phyloP scores from a whole-genome alignment of 768 basidiomycete species.

The Boletus tylopilopsis region DNA sequence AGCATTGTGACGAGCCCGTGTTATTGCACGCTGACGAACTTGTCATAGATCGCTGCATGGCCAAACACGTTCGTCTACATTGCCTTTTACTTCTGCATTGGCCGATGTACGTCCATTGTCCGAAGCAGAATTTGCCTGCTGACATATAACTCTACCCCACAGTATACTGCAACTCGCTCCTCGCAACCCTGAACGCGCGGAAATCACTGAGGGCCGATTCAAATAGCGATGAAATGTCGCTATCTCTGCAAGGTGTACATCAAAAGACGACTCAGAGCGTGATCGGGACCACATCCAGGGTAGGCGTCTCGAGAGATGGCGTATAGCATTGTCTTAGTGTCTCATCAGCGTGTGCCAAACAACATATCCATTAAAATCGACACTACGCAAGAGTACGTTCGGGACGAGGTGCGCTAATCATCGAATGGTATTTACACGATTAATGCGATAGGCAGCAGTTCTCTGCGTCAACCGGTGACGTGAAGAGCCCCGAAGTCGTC shows the following conservation, averaged over 20 bases:
- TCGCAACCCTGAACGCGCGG: constrained; percentile 58
- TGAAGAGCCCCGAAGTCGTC: constrained; percentile 22
- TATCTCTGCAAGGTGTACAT: constrained; percentile 28
- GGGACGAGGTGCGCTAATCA: constrained; percentile 35
- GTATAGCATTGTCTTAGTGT: not conserved
- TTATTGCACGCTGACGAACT: not conserved
- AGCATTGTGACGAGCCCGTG: not conserved
- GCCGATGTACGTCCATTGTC: constrained; percentile 44
- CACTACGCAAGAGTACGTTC: constrained; percentile 53
- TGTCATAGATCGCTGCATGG: constrained; percentile 45
- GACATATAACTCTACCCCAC: not conserved
- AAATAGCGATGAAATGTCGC: constrained; percentile 27
- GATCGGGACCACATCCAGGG: constrained; percentile 11
- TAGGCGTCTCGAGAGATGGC: not conserved
- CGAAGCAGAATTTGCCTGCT: not conserved
- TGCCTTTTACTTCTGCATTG: constrained; percentile 61
- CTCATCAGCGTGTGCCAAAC: constrained; percentile 31
- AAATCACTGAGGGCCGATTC: constrained; percentile 40
- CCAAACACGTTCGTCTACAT: constrained; percentile 58
- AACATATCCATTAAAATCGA: constrained; percentile 68
- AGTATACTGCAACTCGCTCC: constrained; percentile 62
- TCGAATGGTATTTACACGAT: not conserved
- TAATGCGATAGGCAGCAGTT: constrained; percentile 13
- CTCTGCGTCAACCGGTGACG: constrained; percentile 15
- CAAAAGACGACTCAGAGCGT: constrained; percentile 21